Base-by-base conservation (phyloP, 164 flowering plant species). In the Kingdonia uniflora region DNA sequence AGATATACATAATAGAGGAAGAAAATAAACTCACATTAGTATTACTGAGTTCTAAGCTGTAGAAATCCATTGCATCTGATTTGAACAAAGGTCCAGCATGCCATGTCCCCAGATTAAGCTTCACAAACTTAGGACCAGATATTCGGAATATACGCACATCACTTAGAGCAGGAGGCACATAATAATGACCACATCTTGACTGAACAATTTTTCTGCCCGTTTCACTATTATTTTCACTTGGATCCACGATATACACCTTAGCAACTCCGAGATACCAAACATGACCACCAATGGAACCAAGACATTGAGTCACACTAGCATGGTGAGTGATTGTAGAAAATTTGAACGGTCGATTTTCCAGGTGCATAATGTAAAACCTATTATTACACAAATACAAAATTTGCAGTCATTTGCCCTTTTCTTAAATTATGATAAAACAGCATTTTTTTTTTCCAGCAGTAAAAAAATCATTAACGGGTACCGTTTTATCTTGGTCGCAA, bases 201-300 rank as follows among this genome's bases (percentile, higher is more conserved):
- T 66, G 62, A 58, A 65, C 72, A 26, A 71, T 39, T 52, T 68
- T 55, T 19, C 21, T 45, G 22, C 59, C 49, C 25, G 2, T 14
- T 15, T n/a, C 54, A 19, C 45, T 44, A 35, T 40, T 37, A 17
- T n/a, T 15, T 29, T 66, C 51, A 43, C 37, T 39, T 1, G 66
- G 40, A 42, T 73, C 79, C 48, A 80, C 59, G 21, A 87, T 65
- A 16, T 96, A 79, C 19, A 95, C 65, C 72, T 78, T 87, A 5
- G 92, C 82, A 45, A 91, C 92, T 41, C 88, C 95, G 58, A 91
- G 88, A 73, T 80, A 91, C 96, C 98, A 85, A 43, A 50, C 79
- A 50, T 73, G 68, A 22, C 91, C 91, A 10, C 95, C 91, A 59
- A 84, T 69, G 0, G 95, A 80, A 48, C 97, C 95, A 24, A 87